Percentiles rank a stretch among this genome's conserved stretches.
Evolutionary conservation across 768 basidiomycete genomes (phyloP).

Genomic region (Amanita rubescens): DNA sequence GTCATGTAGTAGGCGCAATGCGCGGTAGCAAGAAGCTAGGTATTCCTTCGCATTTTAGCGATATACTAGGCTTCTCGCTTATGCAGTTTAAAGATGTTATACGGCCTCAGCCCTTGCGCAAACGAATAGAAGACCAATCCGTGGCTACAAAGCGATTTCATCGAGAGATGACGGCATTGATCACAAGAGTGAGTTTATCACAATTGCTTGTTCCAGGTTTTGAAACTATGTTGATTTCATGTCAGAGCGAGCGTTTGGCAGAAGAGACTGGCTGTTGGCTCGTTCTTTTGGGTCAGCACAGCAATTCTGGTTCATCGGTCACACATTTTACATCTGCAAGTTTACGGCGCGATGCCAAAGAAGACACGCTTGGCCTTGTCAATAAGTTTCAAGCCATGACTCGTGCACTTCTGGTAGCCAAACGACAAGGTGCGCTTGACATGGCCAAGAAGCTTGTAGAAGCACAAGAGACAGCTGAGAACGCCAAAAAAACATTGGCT

Average conservation of each 20-base stretch:
- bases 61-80: background rate
- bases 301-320: background rate
- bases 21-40: background rate
- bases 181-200: background rate
- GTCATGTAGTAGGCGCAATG: background rate
- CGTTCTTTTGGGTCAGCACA: slow-evolving; percentile 6
- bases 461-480: background rate
- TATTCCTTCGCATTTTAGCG: background rate
- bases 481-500: background rate
- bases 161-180: background rate
- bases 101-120: background rate
- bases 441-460: slow-evolving; percentile 5
- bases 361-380: slow-evolving; percentile 2
- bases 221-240: too few relatives aligned
- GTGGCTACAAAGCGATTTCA: background rate
- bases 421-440: slow-evolving; percentile 5
- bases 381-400: slow-evolving; percentile 3
- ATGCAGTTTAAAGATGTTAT: background rate
- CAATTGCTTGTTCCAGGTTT: too few relatives aligned
- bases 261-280: slow-evolving; percentile 10
- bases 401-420: background rate
- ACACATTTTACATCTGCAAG: slow-evolving; percentile 8
- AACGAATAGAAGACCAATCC: background rate
- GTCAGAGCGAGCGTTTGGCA: too few relatives aligned
- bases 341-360: slow-evolving; percentile 8